phyloP scores from a whole-genome alignment of 345 rosid genomes.

The Populus alba region DNA sequence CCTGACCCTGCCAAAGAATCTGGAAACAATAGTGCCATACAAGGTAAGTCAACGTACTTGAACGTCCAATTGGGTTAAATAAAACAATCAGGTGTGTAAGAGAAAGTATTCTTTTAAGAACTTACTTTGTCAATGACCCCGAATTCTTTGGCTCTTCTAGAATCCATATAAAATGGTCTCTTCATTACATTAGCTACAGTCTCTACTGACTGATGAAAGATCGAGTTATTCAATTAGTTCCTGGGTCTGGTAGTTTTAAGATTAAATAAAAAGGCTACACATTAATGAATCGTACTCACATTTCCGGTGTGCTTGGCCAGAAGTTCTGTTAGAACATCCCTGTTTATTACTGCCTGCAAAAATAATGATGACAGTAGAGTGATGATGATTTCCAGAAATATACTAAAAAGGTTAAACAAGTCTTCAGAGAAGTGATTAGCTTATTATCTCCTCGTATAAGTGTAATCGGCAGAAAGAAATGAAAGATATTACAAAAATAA shows the following conservation, averaged over 20 bases:
- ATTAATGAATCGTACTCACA: conserved; percentile 39
- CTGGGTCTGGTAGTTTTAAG: neutral
- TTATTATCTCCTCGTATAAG: neutral
- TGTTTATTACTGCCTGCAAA: conserved; percentile 58
- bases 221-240: conserved; percentile 14
- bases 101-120: neutral
- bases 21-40: conserved; percentile 23
- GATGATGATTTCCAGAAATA: neutral
- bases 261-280: neutral
- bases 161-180: conserved; percentile 71
- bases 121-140: conserved; percentile 85
- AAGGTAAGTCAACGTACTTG: neutral
- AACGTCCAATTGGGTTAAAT: neutral
- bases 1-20: conserved; percentile 82
- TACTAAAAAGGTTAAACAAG: neutral
- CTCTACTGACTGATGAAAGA: conserved; percentile 57
- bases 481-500: neutral
- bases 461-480: neutral
- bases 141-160: conserved; percentile 67
- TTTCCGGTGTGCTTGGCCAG: conserved; percentile 85
- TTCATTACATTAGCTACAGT: conserved; percentile 60
- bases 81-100: neutral
- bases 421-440: neutral
- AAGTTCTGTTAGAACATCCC: conserved; percentile 68
- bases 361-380: conserved; percentile 10